Evolutionary conservation across 768 basidiomycete genomes (phyloP).

Genomic region (Antrodiella citrinella): DNA sequence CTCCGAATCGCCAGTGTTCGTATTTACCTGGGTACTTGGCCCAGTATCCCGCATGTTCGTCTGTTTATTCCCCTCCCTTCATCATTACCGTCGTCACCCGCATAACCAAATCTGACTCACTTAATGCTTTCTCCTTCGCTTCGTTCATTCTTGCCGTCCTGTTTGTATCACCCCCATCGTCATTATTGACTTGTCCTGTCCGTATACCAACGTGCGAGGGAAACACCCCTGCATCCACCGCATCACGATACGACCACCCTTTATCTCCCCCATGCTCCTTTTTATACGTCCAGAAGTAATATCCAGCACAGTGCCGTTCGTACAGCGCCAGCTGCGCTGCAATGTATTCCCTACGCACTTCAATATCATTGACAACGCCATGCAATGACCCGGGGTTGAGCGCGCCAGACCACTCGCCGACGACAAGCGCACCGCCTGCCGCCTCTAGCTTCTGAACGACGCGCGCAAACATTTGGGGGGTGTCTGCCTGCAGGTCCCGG

Average conservation of each 20-base stretch:
- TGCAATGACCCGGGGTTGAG: slow-evolving; percentile 58
- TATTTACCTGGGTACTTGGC: slow-evolving; percentile 46
- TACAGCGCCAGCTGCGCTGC: slow-evolving; percentile 59
- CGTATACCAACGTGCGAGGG: slow-evolving; percentile 28
- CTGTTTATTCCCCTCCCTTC: slow-evolving; percentile 14
- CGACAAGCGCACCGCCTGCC: slow-evolving; percentile 46
- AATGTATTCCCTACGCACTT: slow-evolving; percentile 41
- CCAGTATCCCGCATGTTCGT: slow-evolving; percentile 36
- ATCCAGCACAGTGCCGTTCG: slow-evolving; percentile 58
- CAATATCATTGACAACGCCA: slow-evolving; percentile 33
- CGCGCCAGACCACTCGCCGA: slow-evolving; percentile 78
- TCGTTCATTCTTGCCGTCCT: slow-evolving; percentile 8
- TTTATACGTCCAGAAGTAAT: slow-evolving; percentile 84
- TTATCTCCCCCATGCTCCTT: slow-evolving; percentile 57
- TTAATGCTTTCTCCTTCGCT: slow-evolving; percentile 21
- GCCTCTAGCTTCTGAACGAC: slow-evolving; percentile 25
- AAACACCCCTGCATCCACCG: slow-evolving; percentile 52
- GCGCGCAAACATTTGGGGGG: slow-evolving; percentile 32
- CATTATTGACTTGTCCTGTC: no score
- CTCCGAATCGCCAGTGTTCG: slow-evolving; percentile 58
- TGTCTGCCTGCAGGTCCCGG: slow-evolving; percentile 29
- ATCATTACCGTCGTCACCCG: background rate
- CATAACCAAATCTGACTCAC: slow-evolving; percentile 10
- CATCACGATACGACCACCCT: slow-evolving; percentile 70
- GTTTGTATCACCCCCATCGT: background rate